phyloP scores from a whole-genome alignment of 2,329 filamentous ascomycete species.

The Trichoderma atrobrunneum region DNA sequence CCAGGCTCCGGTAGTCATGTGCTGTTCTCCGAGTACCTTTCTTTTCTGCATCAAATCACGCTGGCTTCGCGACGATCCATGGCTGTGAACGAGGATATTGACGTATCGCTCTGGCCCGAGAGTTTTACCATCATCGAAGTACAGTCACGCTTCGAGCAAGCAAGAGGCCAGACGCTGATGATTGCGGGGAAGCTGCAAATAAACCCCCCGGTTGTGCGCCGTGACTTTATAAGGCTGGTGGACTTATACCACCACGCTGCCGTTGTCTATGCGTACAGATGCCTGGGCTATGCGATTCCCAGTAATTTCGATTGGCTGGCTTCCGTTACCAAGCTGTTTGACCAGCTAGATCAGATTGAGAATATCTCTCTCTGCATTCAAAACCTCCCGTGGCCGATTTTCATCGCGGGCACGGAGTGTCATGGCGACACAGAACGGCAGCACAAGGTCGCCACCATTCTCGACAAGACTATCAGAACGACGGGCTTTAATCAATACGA shows the following conservation, averaged over 20 bases:
- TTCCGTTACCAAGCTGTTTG: slow-evolving; percentile 24
- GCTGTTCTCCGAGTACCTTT: slow-evolving; percentile 30
- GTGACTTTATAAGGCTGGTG: slow-evolving; percentile 30
- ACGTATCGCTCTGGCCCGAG: not conserved
- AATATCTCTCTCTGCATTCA: slow-evolving; percentile 27
- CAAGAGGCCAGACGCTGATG: slow-evolving; percentile 29
- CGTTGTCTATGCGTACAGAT: slow-evolving; percentile 29
- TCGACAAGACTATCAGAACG: slow-evolving; percentile 22
- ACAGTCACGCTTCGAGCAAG: slow-evolving; percentile 27
- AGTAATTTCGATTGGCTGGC: slow-evolving; percentile 22
- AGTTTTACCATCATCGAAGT: slow-evolving; percentile 8
- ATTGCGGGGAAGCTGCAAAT: slow-evolving; percentile 27
- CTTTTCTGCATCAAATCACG: slow-evolving; percentile 23
- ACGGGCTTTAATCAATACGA: slow-evolving; percentile 28
- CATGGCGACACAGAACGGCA: slow-evolving; percentile 25
- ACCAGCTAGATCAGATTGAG: slow-evolving; percentile 26
- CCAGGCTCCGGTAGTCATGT: slow-evolving; percentile 23
- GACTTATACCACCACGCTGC: slow-evolving; percentile 31
- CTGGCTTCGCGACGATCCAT: slow-evolving; percentile 22
- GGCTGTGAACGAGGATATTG: not conserved
- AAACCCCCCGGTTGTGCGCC: slow-evolving; percentile 20
- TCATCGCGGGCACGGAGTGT: slow-evolving; percentile 31
- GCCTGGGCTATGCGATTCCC: slow-evolving; percentile 24
- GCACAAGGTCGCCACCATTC: slow-evolving; percentile 21
- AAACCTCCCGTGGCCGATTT: slow-evolving; percentile 32